Base-by-base conservation (phyloP, 192 early-diverging fungal genomes). In the Allomyces macrogynus region DNA sequence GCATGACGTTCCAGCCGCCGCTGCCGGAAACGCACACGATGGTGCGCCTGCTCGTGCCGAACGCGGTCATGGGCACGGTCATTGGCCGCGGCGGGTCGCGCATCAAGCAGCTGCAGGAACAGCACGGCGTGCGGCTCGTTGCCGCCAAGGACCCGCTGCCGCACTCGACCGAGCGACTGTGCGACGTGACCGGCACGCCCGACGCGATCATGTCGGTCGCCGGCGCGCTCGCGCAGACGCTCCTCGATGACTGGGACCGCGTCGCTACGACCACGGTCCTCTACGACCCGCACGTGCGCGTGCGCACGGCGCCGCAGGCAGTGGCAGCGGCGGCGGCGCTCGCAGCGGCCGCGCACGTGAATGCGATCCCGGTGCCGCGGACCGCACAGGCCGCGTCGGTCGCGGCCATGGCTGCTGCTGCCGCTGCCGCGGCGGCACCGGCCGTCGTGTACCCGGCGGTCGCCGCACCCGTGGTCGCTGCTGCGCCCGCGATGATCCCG, bases 61-160 rank as follows among this genome's bases (percentile, higher is more conserved):
- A 93, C 74, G 81, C 84, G 67, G 75, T 89, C 60, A 92, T 98
- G 85, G 89, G 89, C 23, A 87, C 85, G 63, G 80, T 98, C 66
- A 95, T 98, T 75, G 95, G 95, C 43, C 89, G 92, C 67, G 84
- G 85, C 71, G 93, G 93, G 62, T 69, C 80, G 65, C 91, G 90
- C 77, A 96, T 98, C 74, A 95, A 92, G 78, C 87, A 93, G 69
- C 89, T 98, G 64, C 94, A 96, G 77, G 89, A 93, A 60, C 73
- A 80, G 18, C 91, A 90, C n/a, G 82, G 86, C 43, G 89, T 87
- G 11, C 84, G 86, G 43, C 82, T 97, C 75, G 84, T 83, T 27
- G 88, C 93, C 8, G 82, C 87, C 64, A 92, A 95, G 73, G 89
- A 94, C 66, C 87, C 91, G 77, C 76, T 98, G 24, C 92, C 92